A percentile compares a stretch with the other conserved stretches of the same genome.
These are phyloP conservation scores for Bimuria novae-zelandiae DNA, from an alignment of 2,329 filamentous ascomycete species.

Conservation along the genomic window DNA sequence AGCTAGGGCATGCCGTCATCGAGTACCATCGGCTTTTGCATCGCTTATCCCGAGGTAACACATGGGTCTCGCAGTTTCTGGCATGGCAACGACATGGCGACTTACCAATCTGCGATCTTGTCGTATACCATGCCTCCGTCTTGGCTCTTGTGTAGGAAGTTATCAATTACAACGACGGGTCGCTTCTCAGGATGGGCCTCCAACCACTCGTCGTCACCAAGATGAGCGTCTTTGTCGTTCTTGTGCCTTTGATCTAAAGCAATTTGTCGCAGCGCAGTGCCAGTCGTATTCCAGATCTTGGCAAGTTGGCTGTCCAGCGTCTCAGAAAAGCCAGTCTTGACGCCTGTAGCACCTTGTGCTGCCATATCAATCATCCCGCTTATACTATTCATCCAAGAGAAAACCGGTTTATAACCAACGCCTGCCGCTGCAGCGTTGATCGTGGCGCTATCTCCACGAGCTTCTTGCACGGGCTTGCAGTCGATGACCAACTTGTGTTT, in stretches of 20 bases:
- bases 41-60: neutral
- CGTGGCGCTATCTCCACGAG: conserved; percentile 82
- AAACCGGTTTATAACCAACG: conserved; percentile 90
- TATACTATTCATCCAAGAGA: conserved; percentile 95
- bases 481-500: conserved; percentile 84
- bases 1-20: neutral
- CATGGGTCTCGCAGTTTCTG: conserved; percentile 7
- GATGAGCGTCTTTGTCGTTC: conserved; percentile 70
- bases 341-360: conserved; percentile 89
- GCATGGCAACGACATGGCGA: neutral
- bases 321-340: conserved; percentile 93
- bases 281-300: conserved; percentile 87
- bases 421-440: conserved; percentile 80
- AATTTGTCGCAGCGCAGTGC: conserved; percentile 76
- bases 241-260: conserved; percentile 72
- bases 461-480: conserved; percentile 91
- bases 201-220: conserved; percentile 84
- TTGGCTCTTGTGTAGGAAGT: conserved; percentile 78
- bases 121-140: conserved; percentile 56
- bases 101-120: conserved; percentile 71
- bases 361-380: conserved; percentile 91
- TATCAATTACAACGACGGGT: conserved; percentile 86
- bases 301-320: conserved; percentile 85
- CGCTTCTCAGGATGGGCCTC: conserved; percentile 85
- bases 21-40: neutral